phyloP scores from a whole-genome alignment of 1,284 basidiomycete species.

The Stygiomarasmius scandens region DNA sequence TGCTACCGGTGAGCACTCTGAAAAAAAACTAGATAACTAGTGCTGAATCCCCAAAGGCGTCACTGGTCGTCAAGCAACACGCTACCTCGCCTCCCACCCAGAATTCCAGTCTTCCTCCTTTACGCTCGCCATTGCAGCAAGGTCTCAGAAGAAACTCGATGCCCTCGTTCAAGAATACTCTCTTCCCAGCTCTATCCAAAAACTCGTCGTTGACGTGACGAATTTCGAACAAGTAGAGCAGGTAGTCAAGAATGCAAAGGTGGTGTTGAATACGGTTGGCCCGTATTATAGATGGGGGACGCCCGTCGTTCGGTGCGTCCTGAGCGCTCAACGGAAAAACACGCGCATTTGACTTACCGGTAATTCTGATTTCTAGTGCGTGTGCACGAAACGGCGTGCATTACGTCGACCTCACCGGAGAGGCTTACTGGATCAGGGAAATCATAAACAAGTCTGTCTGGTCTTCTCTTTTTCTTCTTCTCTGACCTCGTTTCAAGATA shows the following conservation, averaged over 20 bases:
- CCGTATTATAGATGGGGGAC: constrained; percentile 68
- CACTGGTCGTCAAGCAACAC: constrained; percentile 64
- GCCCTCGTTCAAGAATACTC: constrained; percentile 44
- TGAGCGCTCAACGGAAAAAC: constrained; percentile 36
- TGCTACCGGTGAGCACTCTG: constrained; percentile 18
- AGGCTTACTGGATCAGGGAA: constrained; percentile 51
- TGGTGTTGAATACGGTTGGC: constrained; percentile 71
- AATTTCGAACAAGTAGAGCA: constrained; percentile 49
- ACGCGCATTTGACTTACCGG: too few relatives aligned
- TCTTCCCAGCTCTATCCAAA: constrained; percentile 42
- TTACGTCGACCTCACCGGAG: constrained; percentile 64
- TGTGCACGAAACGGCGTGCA: constrained; percentile 41
- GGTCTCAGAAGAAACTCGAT: constrained; percentile 58
- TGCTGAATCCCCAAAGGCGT: constrained; percentile 43
- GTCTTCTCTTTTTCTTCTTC: background rate
- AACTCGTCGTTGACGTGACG: constrained; percentile 56
- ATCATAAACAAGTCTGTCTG: constrained; percentile 46
- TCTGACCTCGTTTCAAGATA: constrained; percentile 37
- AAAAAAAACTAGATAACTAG: too few relatives aligned
- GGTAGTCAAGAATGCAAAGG: constrained; percentile 54
- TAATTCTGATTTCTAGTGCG: constrained; percentile 34
- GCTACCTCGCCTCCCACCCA: constrained; percentile 62
- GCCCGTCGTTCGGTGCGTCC: constrained; percentile 56
- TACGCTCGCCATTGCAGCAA: constrained; percentile 61
- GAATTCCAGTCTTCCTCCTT: constrained; percentile 58